Evolutionary conservation across 2,329 filamentous ascomycete genomes (phyloP).

Genomic region (Leptoxyphium fumago): DNA sequence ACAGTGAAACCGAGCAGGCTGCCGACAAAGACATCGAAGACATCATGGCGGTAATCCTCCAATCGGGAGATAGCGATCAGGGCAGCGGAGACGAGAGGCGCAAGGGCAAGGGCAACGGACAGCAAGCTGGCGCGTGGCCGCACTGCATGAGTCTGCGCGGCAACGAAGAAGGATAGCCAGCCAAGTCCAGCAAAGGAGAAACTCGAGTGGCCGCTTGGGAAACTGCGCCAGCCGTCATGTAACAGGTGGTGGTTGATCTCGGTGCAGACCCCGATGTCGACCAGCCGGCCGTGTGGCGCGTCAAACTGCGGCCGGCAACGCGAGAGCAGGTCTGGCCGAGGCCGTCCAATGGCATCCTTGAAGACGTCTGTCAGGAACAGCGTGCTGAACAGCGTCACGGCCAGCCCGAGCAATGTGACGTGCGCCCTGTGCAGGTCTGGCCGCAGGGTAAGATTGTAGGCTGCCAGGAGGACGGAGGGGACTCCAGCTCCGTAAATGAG

Average conservation of each 20-base stretch:
- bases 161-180: constrained; percentile 43
- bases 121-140: constrained; percentile 43
- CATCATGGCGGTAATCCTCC: constrained; percentile 50
- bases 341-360: constrained; percentile 75
- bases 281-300: constrained; percentile 39
- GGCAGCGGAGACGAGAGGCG: constrained; percentile 41
- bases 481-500: constrained; percentile 64
- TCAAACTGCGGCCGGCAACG: constrained; percentile 59
- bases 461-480: constrained; percentile 51
- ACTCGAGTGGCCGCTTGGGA: constrained; percentile 66
- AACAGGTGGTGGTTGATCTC: constrained; percentile 52
- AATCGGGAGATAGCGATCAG: constrained; percentile 48
- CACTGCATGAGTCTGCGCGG: constrained; percentile 48
- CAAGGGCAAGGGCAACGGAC: constrained; percentile 38
- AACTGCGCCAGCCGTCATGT: constrained; percentile 73
- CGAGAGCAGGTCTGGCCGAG: constrained; percentile 75
- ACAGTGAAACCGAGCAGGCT: constrained; percentile 39
- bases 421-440: constrained; percentile 67
- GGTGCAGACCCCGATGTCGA: constrained; percentile 57
- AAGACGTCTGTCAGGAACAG: constrained; percentile 76
- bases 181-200: constrained; percentile 69
- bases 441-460: constrained; percentile 48
- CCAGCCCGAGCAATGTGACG: constrained; percentile 67
- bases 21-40: constrained; percentile 46
- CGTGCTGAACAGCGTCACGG: constrained; percentile 58